Evolutionary conservation across 2,329 filamentous ascomycete species (phyloP), one percentile per base, ranked within the genome.

Genomic region (Sporothrix protearum): DNA sequence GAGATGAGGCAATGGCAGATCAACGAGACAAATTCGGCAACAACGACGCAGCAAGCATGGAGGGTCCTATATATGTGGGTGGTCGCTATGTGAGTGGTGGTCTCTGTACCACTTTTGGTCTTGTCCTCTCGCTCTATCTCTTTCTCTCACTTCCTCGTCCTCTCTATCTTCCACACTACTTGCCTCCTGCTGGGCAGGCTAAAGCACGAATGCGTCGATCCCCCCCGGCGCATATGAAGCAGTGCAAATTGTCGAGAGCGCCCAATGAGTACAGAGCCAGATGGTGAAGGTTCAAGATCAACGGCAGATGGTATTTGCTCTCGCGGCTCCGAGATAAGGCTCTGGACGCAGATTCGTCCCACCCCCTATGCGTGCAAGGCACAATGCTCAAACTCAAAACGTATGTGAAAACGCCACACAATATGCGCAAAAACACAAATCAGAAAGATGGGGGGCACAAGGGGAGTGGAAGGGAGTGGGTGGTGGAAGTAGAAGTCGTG

Each of bases 41-140:
- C 63, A 61, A 68, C 73, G 55, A 69, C 61, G 66, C 47, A 61
- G 33, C 47, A 55, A 47, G 71, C 61, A 45, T 66, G 71, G 69
- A 74, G 42, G 69, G 72, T 73, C 64, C 75, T 76, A 76, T 76
- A 76, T 75, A 76, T 72, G 71, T 75, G 74, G 74, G 71, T 57
- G 59, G 47, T 28, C 16, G 25, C 39, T 28, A 9, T 25, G 30
- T 63, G n/a, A 28, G 39, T 42, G 28, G 39, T 64, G 36, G n/a
- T 12, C 36, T 68, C 36, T 39, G 9, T 22, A 22, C 42, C 42
- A 28, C 28, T 19, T 1, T 2, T 39, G 14, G 28, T 8, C 2
- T 45, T 55, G 68, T 19, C 22, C 25, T 30, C 25, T 61, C 53
- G 47, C 33, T 67, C 49, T 55, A 3, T 16, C 57, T 49, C n/a